These are phyloP conservation scores for Bruguiera parviflora DNA, from an alignment of 345 rosid species.

Conservation along the genomic window DNA sequence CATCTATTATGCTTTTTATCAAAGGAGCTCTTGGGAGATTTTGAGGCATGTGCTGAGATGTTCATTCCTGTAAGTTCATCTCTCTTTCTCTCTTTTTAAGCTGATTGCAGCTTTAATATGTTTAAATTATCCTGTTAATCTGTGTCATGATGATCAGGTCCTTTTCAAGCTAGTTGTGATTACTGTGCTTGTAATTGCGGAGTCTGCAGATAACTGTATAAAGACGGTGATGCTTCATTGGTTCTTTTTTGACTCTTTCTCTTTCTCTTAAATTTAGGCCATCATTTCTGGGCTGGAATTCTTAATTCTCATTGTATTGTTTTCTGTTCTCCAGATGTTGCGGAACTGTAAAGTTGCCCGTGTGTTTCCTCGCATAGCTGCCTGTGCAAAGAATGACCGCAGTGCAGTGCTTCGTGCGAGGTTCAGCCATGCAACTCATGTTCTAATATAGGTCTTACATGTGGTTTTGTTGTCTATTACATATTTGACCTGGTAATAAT, in stretches of 20 bases:
- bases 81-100: slow-evolving; percentile 2
- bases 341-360: slow-evolving; percentile 94
- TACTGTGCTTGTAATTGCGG: slow-evolving; percentile 99
- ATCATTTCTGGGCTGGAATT: neutral
- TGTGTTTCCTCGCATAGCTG: slow-evolving; percentile 88
- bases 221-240: slow-evolving; percentile 58
- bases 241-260: neutral
- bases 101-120: slow-evolving; percentile 13
- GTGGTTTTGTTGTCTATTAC: slow-evolving; percentile 9
- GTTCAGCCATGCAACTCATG: slow-evolving; percentile 30
- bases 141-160: slow-evolving; percentile 65
- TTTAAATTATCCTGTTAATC: slow-evolving; percentile 28
- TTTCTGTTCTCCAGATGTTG: slow-evolving; percentile 63
- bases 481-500: slow-evolving; percentile 2
- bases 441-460: slow-evolving; percentile 12
- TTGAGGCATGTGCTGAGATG: slow-evolving; percentile 90
- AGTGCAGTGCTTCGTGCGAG: slow-evolving; percentile 89
- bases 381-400: slow-evolving; percentile 89
- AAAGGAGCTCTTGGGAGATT: slow-evolving; percentile 95
- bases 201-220: slow-evolving; percentile 98
- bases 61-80: slow-evolving; percentile 79
- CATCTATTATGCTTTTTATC: slow-evolving; percentile 91
- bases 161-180: slow-evolving; percentile 99
- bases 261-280: neutral
- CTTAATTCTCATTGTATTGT: slow-evolving; percentile 19